Base-by-base conservation (phyloP, 1,139 yeast genomes). In the Hansenula anomala region DNA sequence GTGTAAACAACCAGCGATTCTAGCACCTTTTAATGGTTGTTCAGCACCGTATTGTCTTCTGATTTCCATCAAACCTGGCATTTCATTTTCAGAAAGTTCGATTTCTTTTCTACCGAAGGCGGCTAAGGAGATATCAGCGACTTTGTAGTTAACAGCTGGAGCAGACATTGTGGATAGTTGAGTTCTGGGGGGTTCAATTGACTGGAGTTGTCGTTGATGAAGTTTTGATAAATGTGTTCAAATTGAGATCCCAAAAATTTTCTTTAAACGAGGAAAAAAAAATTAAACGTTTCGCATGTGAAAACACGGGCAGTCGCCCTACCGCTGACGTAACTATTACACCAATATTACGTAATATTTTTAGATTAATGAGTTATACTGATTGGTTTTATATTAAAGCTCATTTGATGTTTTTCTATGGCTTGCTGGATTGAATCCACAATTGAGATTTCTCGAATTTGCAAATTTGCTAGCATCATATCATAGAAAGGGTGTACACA, bases 21-120 rank as follows among this genome's bases (percentile, higher is more conserved):
- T 84, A 56, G 98, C 98, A 62, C 98, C 98, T 72, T 86, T 85
- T 71, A 92, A 82, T 55, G 98, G 98, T 74, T 92, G 97, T 51
- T 79, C 82, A 42, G 75, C 73, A 57, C 95, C 97, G 75, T 90
- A 92, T 70, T 84, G 82, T 69, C 76, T 78, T 76, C 98, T 86
- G 73, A 92, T 90, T 73, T 90, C 87, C 95, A 92, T 92, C 65
- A 92, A 81, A 78, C 99, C 99, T 59, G 98, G 98, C 98, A 94
- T 94, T 75, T 92, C 98, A 68, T 92, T 92, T 78, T 94, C 98
- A 54, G 98, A 92, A 67, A 92, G 81, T 73, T 92, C 97, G 63
- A 92, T 92, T 74, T 92, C 99, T 75, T 92, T 94, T 80, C 98
- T 89, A 74, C 99, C 99, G 71, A 92, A 92, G 64, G 98, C 98